Conservation (phyloP, 768 basidiomycete species). For the Boletus bicolor region DNA sequence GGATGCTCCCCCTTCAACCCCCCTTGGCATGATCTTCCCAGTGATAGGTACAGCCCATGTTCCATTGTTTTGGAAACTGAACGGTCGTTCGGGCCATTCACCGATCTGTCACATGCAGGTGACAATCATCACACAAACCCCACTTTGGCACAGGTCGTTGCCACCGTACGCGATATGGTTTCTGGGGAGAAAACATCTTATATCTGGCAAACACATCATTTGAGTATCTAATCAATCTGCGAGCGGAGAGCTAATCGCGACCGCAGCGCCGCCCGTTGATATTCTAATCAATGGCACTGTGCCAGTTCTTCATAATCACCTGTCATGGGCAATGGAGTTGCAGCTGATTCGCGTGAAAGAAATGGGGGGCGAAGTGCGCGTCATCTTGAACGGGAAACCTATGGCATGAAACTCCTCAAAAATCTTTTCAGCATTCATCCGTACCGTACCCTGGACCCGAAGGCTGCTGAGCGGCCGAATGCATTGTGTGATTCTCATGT, state of each 20-base stretch:
- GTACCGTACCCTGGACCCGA: background rate
- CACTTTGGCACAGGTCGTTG: background rate
- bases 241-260: background rate
- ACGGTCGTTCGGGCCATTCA: background rate
- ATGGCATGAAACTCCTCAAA: too few relatives aligned
- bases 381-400: background rate
- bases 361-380: background rate
- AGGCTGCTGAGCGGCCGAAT: too few relatives aligned
- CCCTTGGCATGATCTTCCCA: slow-evolving; percentile 1
- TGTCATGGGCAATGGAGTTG: background rate
- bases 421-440: background rate
- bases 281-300: background rate
- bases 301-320: background rate
- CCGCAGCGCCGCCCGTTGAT: background rate
- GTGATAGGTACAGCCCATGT: background rate
- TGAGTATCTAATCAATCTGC: background rate
- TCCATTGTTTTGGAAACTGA: background rate
- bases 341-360: background rate
- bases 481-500: background rate
- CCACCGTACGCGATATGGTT: background rate
- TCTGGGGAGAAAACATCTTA: background rate
- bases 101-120: background rate
- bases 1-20: background rate
- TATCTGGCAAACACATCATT: background rate
- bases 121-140: background rate